phyloP scores from a whole-genome alignment of 2,329 filamentous ascomycete species.

The Exophiala spinifera region DNA sequence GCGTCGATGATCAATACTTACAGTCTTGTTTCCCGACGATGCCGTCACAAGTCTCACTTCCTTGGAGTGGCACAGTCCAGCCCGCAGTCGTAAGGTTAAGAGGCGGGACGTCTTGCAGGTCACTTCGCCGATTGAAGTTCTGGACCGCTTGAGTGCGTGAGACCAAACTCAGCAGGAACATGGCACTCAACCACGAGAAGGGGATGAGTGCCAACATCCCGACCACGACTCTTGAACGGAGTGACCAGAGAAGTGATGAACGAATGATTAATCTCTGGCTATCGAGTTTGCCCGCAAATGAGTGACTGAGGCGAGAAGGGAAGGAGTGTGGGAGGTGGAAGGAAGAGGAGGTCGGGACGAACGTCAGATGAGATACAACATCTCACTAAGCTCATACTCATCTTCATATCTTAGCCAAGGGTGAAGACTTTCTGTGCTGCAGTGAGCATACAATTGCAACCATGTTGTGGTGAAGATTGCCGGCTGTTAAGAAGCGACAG shows the following conservation, averaged over 20 bases:
- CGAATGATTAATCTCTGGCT: background rate
- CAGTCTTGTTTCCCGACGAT: background rate
- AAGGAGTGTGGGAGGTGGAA: slow-evolving; percentile 15
- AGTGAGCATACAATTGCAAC: background rate
- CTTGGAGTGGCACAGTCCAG: slow-evolving; percentile 27
- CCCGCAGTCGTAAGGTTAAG: slow-evolving; percentile 17
- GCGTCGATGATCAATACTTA: no score
- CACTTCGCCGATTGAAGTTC: slow-evolving; percentile 15
- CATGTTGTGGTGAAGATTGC: no score
- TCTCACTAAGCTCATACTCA: background rate
- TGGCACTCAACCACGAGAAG: slow-evolving; percentile 7
- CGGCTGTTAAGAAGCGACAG: no score
- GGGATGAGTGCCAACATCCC: slow-evolving; percentile 15
- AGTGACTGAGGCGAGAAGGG: slow-evolving; percentile 6
- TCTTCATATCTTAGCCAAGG: background rate
- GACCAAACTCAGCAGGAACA: slow-evolving; percentile 7
- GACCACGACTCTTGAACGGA: slow-evolving; percentile 20
- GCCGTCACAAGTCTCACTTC: slow-evolving; percentile 19
- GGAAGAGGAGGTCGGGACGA: background rate
- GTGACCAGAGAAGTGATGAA: slow-evolving; percentile 16
- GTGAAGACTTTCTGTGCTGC: background rate
- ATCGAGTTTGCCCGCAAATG: slow-evolving; percentile 5
- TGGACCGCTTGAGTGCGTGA: slow-evolving; percentile 6
- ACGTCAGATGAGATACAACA: slow-evolving; percentile 1
- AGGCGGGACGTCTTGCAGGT: slow-evolving; percentile 16